These are phyloP conservation scores for Lepidium didymum DNA, from an alignment of 345 rosid genomes.

Conservation along the genomic window DNA sequence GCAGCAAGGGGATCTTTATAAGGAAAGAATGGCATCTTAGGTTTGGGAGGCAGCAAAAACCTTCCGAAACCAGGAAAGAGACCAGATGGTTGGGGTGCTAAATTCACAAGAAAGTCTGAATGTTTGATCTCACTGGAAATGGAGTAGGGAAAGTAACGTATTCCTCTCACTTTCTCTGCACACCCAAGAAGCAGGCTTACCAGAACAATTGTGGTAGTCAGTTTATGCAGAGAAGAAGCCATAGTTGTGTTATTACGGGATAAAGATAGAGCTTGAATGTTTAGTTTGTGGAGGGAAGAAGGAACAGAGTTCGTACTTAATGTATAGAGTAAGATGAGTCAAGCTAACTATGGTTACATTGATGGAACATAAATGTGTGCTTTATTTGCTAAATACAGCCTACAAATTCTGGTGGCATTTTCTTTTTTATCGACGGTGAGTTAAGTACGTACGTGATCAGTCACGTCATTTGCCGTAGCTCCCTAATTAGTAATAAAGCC, in stretches of 20 bases:
- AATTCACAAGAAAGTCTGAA: slow-evolving; percentile 33
- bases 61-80: slow-evolving; percentile 53
- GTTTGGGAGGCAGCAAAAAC: slow-evolving; percentile 38
- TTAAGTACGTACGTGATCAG: slow-evolving; percentile 1
- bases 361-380: background rate
- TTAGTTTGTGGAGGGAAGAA: slow-evolving; percentile 4
- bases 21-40: slow-evolving; percentile 10
- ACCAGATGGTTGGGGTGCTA: slow-evolving; percentile 25
- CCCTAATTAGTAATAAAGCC: background rate
- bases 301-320: background rate
- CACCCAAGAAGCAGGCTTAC: slow-evolving; percentile 20
- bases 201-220: background rate
- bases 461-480: background rate
- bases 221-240: background rate
- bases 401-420: slow-evolving; percentile 9
- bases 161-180: slow-evolving; percentile 30
- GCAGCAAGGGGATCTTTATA: background rate
- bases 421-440: slow-evolving; percentile 7
- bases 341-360: slow-evolving; percentile 22
- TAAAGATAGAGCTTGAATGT: background rate
- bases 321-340: slow-evolving; percentile 1
- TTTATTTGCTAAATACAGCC: background rate
- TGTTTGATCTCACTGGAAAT: slow-evolving; percentile 33
- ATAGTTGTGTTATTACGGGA: background rate
- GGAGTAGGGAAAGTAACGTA: slow-evolving; percentile 27